Base-by-base conservation (phyloP, 108 stramenopile species). In the Stephanodiscus minutulus region DNA sequence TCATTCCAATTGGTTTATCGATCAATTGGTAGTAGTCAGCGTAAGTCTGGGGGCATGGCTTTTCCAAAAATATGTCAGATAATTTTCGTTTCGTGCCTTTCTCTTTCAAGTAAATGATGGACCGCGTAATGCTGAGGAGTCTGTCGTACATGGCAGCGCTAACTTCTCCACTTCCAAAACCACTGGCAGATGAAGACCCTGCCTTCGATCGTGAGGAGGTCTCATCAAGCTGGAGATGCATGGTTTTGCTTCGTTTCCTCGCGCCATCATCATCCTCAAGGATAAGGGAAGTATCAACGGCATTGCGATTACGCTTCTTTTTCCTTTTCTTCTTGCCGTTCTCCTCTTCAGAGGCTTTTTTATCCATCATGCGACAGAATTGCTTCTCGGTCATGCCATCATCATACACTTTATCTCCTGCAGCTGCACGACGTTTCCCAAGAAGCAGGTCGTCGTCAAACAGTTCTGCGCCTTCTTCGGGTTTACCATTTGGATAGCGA, bases 311-410 rank as follows among this genome's bases (percentile, higher is more conserved):
- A 12, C 75, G 54, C 66, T 79, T 92, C 85, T 68, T 67, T 10
- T 82, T 75, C 9, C 72, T 53, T 47, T 76, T 66, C 66, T 82
- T 79, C 58, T 74, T 79, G 28, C 61, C 72, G 39, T 77, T 77
- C 50, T 83, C 90, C 48, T 87, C 91, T 2, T 37, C 82, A 18
- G 72, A 66, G 20, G 87, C 83, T 55, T 95, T 66, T 53, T 89
- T 91, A 29, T 97, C 96, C 89, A 94, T 91, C 74, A 95, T 82
- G 12, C 91, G 88, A 58, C 87, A 61, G 68, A 94, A 97, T 55
- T 98, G 95, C 68, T 85, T 91, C 61, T 98, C 97, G 22, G 97
- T 96, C 76, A 98, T 29, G 11, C 95, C 94, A 72, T 98, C 97
- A 60, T 89, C 89, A 79, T 98, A 98, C 15, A 83, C 77, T 66